Percentiles rank a stretch among this genome's conserved stretches.
Evolutionary conservation across 371 early-diverging fungal genomes (phyloP).

Genomic region (Mucor indicus): DNA sequence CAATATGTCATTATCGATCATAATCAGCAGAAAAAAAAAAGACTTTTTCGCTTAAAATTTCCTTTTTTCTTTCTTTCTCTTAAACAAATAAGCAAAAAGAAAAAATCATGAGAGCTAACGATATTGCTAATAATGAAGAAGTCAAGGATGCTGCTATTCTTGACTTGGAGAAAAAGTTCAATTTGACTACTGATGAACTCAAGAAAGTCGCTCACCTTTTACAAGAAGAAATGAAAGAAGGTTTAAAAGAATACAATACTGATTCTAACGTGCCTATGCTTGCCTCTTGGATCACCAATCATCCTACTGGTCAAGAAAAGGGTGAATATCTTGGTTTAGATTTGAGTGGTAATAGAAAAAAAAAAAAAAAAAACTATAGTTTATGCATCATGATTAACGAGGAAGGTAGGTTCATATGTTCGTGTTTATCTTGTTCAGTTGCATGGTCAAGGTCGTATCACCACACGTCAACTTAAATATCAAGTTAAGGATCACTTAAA

Average conservation of each 20-base stretch:
- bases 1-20: too few relatives aligned
- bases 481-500: constrained; percentile 75
- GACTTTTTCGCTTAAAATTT: neutral
- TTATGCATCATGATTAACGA: too few relatives aligned
- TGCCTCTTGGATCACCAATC: constrained; percentile 41
- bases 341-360: constrained; percentile 70
- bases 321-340: constrained; percentile 90
- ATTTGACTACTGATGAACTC: constrained; percentile 16
- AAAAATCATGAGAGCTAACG: constrained; percentile 5
- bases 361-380: too few relatives aligned
- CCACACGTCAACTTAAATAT: constrained; percentile 74
- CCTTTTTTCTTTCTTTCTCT: neutral
- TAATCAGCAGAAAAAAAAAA: too few relatives aligned
- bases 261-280: constrained; percentile 65
- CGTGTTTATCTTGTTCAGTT: constrained; percentile 83
- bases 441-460: constrained; percentile 65
- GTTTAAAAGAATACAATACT: constrained; percentile 50
- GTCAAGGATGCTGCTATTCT: constrained; percentile 7
- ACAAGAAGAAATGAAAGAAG: constrained; percentile 64
- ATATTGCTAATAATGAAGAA: constrained; percentile 6
- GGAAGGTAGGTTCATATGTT: constrained; percentile 62
- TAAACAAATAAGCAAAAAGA: too few relatives aligned
- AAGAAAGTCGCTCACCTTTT: constrained; percentile 24
- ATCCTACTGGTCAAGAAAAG: constrained; percentile 80
- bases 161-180: constrained; percentile 9